These are phyloP conservation scores for Fallopia convolvulus DNA, from an alignment of 148 eudicot genomes.

Conservation along the genomic window DNA sequence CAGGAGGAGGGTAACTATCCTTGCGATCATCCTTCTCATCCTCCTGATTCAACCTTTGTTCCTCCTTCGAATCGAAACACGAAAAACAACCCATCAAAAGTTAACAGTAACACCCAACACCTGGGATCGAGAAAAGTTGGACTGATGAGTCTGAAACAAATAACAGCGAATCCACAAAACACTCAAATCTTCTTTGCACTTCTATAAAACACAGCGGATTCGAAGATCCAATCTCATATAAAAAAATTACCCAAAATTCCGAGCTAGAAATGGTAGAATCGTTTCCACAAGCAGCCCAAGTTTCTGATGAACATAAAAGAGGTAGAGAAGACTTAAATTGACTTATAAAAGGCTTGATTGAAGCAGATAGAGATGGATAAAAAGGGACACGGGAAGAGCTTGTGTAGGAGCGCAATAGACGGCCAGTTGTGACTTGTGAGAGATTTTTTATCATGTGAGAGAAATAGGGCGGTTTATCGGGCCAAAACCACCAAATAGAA, in stretches of 20 bases:
- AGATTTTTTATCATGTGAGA: no score
- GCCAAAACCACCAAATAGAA: no score
- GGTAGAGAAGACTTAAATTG: background rate
- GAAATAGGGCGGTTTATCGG: no score
- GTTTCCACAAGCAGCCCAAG: background rate
- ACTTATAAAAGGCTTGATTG: background rate
- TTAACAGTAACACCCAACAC: no score
- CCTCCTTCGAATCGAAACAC: conserved; percentile 86
- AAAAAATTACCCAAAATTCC: background rate
- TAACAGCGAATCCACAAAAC: background rate
- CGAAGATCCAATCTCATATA: background rate
- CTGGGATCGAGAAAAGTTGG: background rate
- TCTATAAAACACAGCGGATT: background rate
- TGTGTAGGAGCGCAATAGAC: no score
- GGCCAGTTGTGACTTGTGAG: no score
- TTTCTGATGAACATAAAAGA: background rate
- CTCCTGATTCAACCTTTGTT: conserved; percentile 45
- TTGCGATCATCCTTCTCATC: conserved; percentile 40
- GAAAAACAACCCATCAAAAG: conserved; percentile 68
- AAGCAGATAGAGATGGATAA: background rate
- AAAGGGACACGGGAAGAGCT: background rate
- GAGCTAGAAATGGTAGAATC: background rate
- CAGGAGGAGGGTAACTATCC: conserved; percentile 23
- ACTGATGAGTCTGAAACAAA: background rate
- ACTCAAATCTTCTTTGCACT: background rate